Evolutionary conservation across 2,329 filamentous ascomycete species (phyloP), one percentile per base, ranked within the genome.

Genomic region (Xylaria sp.): DNA sequence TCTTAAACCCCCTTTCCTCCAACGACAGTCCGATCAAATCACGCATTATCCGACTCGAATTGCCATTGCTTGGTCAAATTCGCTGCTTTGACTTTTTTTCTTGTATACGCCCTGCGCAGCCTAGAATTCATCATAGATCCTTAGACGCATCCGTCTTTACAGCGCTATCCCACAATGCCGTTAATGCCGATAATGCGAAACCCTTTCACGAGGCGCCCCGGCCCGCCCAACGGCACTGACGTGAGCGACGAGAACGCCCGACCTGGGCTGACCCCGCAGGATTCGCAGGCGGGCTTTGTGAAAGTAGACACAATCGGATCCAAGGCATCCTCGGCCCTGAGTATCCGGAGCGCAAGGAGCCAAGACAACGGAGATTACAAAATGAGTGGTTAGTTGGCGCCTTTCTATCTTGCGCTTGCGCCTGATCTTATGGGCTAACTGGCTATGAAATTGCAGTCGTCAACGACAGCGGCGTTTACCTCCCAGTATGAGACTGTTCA

Each of bases 391-490:
- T 82, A 67, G 85, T 73, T 47, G 47, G 49, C 46, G 45, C 49
- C 21, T 44, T 26, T 3, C 16, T 48, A 49, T 41, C 39, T 57
- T 54, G 45, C 52, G 50, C 48, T 37, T 29, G 24, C 43, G 39
- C 29, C 16, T 13, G 29, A 26, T 38, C 52, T 48, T 50, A 51
- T 46, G 45, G 21, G 57, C 63, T 68, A 51, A 66, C 47, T 39
- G 34, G 26, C 43, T 24, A 38, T 52, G 19, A n/a, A 44, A 29
- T 39, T 52, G 57, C 71, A 97, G 93, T 97, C 62, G 94, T 97
- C 72, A 95, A 96, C 70, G 92, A 96, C 74, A 95, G 90, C 72
- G 93, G 93, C 63, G 89, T 96, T 58, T 97, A 96, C 76, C 84
- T 97, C 63, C 93, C 93, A 65, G 91, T 94, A 86, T 74, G 84